Conservation (phyloP, 352 stramenopile species). For the Phytophthora ramorum region DNA sequence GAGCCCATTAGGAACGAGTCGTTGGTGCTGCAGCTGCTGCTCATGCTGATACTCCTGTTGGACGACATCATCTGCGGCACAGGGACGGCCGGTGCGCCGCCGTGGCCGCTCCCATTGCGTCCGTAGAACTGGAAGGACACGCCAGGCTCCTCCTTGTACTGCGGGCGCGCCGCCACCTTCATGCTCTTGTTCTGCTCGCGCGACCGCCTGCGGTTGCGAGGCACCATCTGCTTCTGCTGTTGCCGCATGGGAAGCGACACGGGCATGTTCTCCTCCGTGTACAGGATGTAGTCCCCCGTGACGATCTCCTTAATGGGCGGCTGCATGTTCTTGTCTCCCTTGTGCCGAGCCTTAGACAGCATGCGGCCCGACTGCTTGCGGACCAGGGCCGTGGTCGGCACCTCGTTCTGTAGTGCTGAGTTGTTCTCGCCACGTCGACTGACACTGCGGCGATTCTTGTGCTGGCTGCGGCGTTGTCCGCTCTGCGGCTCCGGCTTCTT, state of each 20-base stretch:
- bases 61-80: constrained; percentile 22
- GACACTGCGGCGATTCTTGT: constrained; percentile 17
- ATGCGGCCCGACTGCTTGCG: constrained; percentile 64
- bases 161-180: constrained; percentile 15
- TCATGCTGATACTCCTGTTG: constrained; percentile 33
- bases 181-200: constrained; percentile 28
- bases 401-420: constrained; percentile 4
- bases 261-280: constrained; percentile 37
- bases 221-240: constrained; percentile 31
- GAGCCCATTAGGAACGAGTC: constrained; percentile 66
- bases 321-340: constrained; percentile 26
- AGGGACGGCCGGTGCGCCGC: constrained; percentile 7
- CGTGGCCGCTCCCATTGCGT: constrained; percentile 39
- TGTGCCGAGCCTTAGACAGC: constrained; percentile 43
- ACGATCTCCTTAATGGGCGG: constrained; percentile 38
- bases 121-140: constrained; percentile 77
- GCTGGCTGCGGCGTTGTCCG: neutral
- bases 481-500: constrained; percentile 4
- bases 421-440: constrained; percentile 8
- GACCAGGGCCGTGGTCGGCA: constrained; percentile 44
- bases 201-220: constrained; percentile 22
- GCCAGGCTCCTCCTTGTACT: constrained; percentile 44
- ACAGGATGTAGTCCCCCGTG: constrained; percentile 43
- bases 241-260: constrained; percentile 29
- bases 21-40: constrained; percentile 48